A percentile compares a stretch with the other conserved stretches of the same genome.
Conservation (phyloP, 2,329 filamentous ascomycete species). For the Fusarium mundagurra region DNA sequence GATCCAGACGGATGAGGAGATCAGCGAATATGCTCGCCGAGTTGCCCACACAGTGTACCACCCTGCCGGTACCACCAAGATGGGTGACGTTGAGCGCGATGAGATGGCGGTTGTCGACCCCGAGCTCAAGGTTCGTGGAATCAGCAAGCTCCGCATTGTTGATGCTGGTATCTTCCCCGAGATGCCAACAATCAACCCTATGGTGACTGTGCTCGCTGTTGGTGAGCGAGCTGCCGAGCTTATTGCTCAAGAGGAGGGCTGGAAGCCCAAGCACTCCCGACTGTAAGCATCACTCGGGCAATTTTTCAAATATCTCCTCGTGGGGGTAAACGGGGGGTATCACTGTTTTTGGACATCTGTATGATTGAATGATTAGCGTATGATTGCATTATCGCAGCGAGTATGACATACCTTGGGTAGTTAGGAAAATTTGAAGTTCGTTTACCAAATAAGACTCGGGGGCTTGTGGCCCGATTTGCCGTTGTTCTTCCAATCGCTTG, state of each 20-base stretch:
- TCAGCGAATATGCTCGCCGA: constrained; percentile 82
- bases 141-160: constrained; percentile 80
- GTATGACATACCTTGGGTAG: constrained; percentile 14
- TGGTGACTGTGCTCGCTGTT: constrained; percentile 87
- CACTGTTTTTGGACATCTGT: constrained; percentile 28
- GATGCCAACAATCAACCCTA: constrained; percentile 88
- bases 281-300: constrained; percentile 39
- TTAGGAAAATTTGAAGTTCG: constrained; percentile 8
- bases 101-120: constrained; percentile 82
- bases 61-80: constrained; percentile 88
- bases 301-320: not conserved
- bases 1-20: constrained; percentile 79
- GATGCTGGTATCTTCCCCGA: constrained; percentile 90
- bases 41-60: constrained; percentile 92
- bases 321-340: not conserved
- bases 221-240: constrained; percentile 88
- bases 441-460: constrained; percentile 3
- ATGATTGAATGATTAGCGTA: constrained; percentile 33
- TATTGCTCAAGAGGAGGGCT: constrained; percentile 73
- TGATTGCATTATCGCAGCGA: constrained; percentile 25
- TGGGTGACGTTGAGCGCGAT: constrained; percentile 79
- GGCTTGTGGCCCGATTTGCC: constrained; percentile 21
- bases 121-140: constrained; percentile 75
- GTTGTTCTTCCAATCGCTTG: not conserved
- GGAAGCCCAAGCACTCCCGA: constrained; percentile 48